A percentile compares a stretch with the other conserved stretches of the same genome.
Conservation (phyloP, 2,329 filamentous ascomycete genomes). For the Neoascochyta sp. region DNA sequence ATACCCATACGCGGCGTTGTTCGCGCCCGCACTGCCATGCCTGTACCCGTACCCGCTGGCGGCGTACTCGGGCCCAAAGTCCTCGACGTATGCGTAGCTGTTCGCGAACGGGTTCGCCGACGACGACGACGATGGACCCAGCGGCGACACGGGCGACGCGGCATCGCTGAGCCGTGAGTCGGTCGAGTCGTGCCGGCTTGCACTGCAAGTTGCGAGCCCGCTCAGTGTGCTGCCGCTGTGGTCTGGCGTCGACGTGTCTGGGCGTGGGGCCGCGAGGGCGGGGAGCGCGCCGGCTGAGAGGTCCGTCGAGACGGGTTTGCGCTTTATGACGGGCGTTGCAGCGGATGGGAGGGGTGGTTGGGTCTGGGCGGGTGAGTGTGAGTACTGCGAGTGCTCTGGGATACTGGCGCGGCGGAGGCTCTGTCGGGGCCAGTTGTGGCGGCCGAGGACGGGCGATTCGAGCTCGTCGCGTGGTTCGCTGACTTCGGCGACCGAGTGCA, state of each 20-base stretch:
- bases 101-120: constrained; percentile 25
- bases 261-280: constrained; percentile 24
- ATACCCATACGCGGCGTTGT: no score
- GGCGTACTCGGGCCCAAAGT: constrained; percentile 32
- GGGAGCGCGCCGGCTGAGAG: constrained; percentile 14
- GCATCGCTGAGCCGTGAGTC: constrained; percentile 10
- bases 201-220: constrained; percentile 11
- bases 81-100: constrained; percentile 27
- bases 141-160: constrained; percentile 14
- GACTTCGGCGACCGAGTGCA: constrained; percentile 33
- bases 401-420: constrained; percentile 9
- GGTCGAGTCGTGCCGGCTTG: constrained; percentile 6
- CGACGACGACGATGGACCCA: constrained; percentile 1
- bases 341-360: constrained; percentile 11
- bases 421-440: constrained; percentile 3
- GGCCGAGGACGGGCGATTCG: constrained; percentile 16
- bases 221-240: constrained; percentile 26
- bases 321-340: constrained; percentile 28
- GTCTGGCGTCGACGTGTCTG: constrained; percentile 16
- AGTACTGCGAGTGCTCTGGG: no score
- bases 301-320: constrained; percentile 17
- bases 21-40: no score
- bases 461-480: constrained; percentile 26
- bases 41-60: constrained; percentile 3
- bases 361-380: no score